phyloP scores from a whole-genome alignment of 805 yeast genomes.

The Candida arabinofermentans region DNA sequence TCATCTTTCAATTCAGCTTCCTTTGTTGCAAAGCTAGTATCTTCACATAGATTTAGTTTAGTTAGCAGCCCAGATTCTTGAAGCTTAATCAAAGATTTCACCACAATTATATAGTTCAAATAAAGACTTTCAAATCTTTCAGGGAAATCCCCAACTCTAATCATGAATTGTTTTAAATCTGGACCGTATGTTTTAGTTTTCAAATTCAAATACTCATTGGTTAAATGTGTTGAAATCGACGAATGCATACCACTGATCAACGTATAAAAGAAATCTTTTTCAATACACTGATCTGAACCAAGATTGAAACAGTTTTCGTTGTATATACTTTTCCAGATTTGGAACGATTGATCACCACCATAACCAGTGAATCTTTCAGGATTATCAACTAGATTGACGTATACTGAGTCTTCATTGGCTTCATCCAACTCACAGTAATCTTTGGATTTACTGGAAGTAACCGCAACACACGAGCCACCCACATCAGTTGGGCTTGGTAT shows the following conservation, averaged over 20 bases:
- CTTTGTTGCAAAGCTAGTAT: slow-evolving; percentile 24
- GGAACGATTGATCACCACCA: slow-evolving; percentile 86
- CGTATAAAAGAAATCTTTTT: slow-evolving; percentile 84
- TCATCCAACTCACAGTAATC: slow-evolving; percentile 70
- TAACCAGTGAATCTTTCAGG: slow-evolving; percentile 97
- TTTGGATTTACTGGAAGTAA: slow-evolving; percentile 9
- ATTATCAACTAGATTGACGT: slow-evolving; percentile 80
- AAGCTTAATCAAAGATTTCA: slow-evolving; percentile 71
- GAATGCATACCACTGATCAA: slow-evolving; percentile 93
- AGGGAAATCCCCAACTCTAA: slow-evolving; percentile 83
- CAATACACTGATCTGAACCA: slow-evolving; percentile 58
- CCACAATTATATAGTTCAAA: slow-evolving; percentile 85
- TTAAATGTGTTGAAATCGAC: slow-evolving; percentile 87
- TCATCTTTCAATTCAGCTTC: slow-evolving; percentile 24
- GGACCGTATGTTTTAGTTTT: slow-evolving; percentile 82
- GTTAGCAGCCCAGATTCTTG: slow-evolving; percentile 30
- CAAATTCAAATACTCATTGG: slow-evolving; percentile 72
- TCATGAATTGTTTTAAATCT: slow-evolving; percentile 75
- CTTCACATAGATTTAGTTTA: slow-evolving; percentile 26
- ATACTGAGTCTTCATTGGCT: slow-evolving; percentile 65
- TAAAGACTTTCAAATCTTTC: slow-evolving; percentile 88
- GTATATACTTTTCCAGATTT: slow-evolving; percentile 91
- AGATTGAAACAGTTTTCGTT: slow-evolving; percentile 76
- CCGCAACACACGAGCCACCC: slow-evolving; percentile 25
- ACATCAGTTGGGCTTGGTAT: slow-evolving; percentile 31